These are phyloP conservation scores for Hypoxylon perforatum DNA, from an alignment of 495 filamentous ascomycete species.

Conservation along the genomic window DNA sequence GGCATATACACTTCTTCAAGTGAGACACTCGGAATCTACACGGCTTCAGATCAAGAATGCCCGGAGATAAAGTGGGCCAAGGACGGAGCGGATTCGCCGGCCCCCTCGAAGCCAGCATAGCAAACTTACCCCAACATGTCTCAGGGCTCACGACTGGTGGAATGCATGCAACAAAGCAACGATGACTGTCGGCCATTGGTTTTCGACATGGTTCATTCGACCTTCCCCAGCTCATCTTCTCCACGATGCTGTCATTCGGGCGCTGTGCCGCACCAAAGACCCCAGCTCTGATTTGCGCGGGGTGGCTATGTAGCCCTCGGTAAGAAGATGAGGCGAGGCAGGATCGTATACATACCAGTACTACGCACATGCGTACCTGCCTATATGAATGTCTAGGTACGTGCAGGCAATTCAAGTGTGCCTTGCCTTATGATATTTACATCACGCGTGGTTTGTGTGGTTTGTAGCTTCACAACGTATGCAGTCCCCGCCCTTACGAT, in stretches of 20 bases:
- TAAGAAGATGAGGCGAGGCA: constrained; percentile 31
- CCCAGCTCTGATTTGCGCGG: constrained; percentile 23
- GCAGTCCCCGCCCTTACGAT: constrained; percentile 4
- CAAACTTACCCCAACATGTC: constrained; percentile 14
- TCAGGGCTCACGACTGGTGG: constrained; percentile 4
- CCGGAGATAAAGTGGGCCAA: constrained; percentile 28
- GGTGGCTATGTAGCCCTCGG: constrained; percentile 31
- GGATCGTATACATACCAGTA: background rate
- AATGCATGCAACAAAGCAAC: constrained; percentile 13
- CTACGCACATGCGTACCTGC: background rate
- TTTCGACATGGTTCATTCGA: constrained; percentile 11
- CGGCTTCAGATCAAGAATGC: constrained; percentile 13
- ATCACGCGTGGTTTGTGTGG: constrained; percentile 13
- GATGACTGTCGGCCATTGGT: constrained; percentile 5
- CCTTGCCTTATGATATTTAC: no score
- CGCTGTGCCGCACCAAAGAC: constrained; percentile 18
- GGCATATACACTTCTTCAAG: background rate
- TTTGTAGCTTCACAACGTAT: constrained; percentile 13
- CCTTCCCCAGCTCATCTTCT: constrained; percentile 8
- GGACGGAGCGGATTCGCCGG: constrained; percentile 18
- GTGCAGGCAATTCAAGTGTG: no score
- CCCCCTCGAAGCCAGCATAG: constrained; percentile 5
- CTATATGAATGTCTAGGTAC: background rate
- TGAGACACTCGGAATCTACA: constrained; percentile 15
- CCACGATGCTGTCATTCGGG: constrained; percentile 23